A percentile compares a stretch with the other conserved stretches of the same genome.
Conservation (phyloP, 352 stramenopile species). For the Pythium chondricola region DNA sequence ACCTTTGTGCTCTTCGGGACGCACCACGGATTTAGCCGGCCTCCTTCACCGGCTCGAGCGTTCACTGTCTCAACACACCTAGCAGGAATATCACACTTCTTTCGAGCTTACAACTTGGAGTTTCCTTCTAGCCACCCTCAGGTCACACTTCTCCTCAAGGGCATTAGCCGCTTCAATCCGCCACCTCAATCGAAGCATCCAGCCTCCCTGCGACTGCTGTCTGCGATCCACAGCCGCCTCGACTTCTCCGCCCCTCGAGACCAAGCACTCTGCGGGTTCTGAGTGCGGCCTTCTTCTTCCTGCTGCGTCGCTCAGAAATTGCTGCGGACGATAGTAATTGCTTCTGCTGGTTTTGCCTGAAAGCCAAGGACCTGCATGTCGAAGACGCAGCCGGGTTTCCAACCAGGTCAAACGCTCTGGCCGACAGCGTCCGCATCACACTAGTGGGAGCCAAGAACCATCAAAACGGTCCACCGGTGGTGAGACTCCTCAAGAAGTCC, state of each 20-base stretch:
- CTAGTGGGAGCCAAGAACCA: not conserved
- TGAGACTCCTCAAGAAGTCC: not conserved
- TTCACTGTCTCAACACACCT: not conserved
- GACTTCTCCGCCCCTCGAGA: not conserved
- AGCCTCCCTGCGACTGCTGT: not conserved
- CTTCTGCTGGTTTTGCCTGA: slow-evolving; percentile 1
- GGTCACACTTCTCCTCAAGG: not conserved
- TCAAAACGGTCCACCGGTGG: not conserved
- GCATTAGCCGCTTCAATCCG: not conserved
- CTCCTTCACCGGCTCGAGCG: not conserved
- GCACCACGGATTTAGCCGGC: not conserved
- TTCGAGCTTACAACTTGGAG: not conserved
- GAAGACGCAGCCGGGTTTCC: not conserved
- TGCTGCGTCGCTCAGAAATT: slow-evolving; percentile 1
- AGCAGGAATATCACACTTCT: slow-evolving; percentile 1
- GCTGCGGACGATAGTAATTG: not conserved
- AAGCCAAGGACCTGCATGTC: not conserved
- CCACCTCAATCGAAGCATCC: not conserved
- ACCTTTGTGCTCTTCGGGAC: not conserved
- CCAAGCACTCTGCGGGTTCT: slow-evolving; percentile 2
- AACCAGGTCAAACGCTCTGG: not conserved
- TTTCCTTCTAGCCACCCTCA: not conserved
- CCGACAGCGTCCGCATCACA: not conserved
- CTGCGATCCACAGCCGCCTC: not conserved
- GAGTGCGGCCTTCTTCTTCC: slow-evolving; percentile 5